Conservation (phyloP, 805 yeast genomes). For the Ogataea nonfermentans region DNA sequence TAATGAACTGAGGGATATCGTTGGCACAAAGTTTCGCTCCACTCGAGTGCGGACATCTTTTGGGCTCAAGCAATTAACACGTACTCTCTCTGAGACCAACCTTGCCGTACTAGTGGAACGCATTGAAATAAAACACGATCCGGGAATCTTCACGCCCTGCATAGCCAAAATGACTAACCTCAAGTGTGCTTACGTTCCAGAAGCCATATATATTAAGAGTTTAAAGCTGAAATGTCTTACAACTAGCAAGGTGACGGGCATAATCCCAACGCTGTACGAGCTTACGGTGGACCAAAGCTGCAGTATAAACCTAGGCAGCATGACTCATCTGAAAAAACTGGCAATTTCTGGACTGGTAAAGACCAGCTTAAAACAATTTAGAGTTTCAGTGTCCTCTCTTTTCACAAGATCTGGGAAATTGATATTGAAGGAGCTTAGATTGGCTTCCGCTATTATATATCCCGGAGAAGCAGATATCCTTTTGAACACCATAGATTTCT, state of each 20-base stretch:
- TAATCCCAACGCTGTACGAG: background rate
- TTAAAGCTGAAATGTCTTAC: background rate
- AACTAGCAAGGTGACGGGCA: background rate
- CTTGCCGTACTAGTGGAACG: conserved; percentile 1
- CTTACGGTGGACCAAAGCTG: background rate
- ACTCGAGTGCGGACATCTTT: conserved; percentile 22
- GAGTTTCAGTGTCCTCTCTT: conserved; percentile 1
- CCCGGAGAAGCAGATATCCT: conserved; percentile 16
- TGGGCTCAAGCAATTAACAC: conserved; percentile 25
- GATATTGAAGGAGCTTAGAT: conserved; percentile 14
- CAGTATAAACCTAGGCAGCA: background rate
- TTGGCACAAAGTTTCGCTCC: conserved; percentile 15
- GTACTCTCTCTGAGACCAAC: conserved; percentile 11
- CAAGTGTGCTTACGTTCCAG: background rate
- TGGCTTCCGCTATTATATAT: conserved; percentile 17
- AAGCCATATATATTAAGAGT: background rate
- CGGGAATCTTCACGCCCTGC: background rate
- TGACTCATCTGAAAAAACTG: background rate
- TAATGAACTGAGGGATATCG: conserved; percentile 15
- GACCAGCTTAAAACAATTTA: conserved; percentile 4
- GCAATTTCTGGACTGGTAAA: background rate
- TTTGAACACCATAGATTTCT: conserved; percentile 15
- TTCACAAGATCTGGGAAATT: conserved; percentile 5
- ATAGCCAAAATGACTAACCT: conserved; percentile 2
- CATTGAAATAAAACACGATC: conserved; percentile 1